Percentiles rank a stretch among this genome's conserved stretches.
Conservation (phyloP, 2,329 filamentous ascomycete genomes). For the Mollisiaceae sp. region DNA sequence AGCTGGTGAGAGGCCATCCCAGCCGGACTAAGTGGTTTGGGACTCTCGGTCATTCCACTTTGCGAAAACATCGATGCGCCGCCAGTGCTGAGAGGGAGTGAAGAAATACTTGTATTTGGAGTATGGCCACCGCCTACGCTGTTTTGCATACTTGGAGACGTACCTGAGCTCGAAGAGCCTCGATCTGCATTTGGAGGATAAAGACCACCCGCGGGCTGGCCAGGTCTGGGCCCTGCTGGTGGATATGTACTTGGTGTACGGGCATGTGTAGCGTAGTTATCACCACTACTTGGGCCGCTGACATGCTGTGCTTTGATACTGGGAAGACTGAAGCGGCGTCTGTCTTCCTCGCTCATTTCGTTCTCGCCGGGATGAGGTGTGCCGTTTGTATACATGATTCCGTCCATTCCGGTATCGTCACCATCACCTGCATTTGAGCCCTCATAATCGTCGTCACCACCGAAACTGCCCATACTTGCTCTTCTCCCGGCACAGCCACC, state of each 20-base stretch:
- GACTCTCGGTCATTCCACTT: conserved; percentile 79
- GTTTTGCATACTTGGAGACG: conserved; percentile 55
- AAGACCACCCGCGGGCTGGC: conserved; percentile 57
- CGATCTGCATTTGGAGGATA: conserved; percentile 67
- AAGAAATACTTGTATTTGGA: conserved; percentile 55
- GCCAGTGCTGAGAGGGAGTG: conserved; percentile 52
- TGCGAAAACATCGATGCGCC: conserved; percentile 67
- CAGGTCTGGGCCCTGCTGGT: conserved; percentile 62
- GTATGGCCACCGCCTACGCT: conserved; percentile 49
- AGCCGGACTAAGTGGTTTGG: conserved; percentile 77
- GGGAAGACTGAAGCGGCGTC: conserved; percentile 72
- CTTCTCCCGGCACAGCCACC: conserved; percentile 93
- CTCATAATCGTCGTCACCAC: conserved; percentile 75
- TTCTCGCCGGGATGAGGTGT: conserved; percentile 62
- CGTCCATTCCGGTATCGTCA: conserved; percentile 63
- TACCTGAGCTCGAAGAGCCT: conserved; percentile 54
- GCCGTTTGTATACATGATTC: conserved; percentile 54
- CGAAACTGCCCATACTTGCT: conserved; percentile 83
- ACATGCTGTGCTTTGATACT: conserved; percentile 76
- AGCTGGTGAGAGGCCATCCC: conserved; percentile 54
- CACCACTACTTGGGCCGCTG: conserved; percentile 47
- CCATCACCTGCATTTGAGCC: conserved; percentile 56
- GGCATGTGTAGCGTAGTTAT: conserved; percentile 58
- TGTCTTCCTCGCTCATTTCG: conserved; percentile 63
- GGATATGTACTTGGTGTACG: conserved; percentile 79